Base-by-base conservation (phyloP, 2,329 filamentous ascomycete species). In the Diaporthe citriasiana region DNA sequence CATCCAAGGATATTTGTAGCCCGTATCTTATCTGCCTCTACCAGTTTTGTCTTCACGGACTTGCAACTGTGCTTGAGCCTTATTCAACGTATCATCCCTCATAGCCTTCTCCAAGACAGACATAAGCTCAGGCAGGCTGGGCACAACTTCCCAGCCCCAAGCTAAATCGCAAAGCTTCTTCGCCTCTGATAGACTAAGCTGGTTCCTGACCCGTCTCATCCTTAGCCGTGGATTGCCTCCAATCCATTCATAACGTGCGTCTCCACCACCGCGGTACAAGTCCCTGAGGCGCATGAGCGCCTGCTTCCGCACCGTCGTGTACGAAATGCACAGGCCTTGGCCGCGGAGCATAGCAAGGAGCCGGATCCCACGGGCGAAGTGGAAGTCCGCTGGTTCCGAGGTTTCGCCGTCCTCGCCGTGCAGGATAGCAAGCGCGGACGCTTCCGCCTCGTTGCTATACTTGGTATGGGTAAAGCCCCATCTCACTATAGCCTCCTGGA, bases 401-500 rank as follows among this genome's bases (percentile, higher is more conserved):
- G 65, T 25, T 42, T 45, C 60, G 19, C 40, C 30, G 2, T 12
- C 53, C 3, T 33, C 72, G 74, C 30, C 72, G 33, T 66, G 50
- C 55, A 69, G 60, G 15, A 63, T 10, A 17, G 59, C 30, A 8
- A 51, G 27, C n/a, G 72, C 72, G 47, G 71, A 42, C 38, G 53
- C 53, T 35, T 70, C 74, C 19, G 73, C 63, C 40, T 70, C 70
- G 19, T 69, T 70, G 42, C 76, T 76, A 3, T 80, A 78, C 33
- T 83, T 70, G 17, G 79, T 82, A 66, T 82, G 78, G 72, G 85
- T 81, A 71, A 89, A 89, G 0, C 85, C 84, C 82, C 85, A 88
- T 47, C 86, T 81, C 12, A 88, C 75, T 22, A 89, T 82, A 3
- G 79, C 78, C 1, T 81, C 79, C 70, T 88, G 80, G 27, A 89